These are phyloP conservation scores for Punica granatum DNA, from an alignment of 345 rosid species.

Conservation along the genomic window DNA sequence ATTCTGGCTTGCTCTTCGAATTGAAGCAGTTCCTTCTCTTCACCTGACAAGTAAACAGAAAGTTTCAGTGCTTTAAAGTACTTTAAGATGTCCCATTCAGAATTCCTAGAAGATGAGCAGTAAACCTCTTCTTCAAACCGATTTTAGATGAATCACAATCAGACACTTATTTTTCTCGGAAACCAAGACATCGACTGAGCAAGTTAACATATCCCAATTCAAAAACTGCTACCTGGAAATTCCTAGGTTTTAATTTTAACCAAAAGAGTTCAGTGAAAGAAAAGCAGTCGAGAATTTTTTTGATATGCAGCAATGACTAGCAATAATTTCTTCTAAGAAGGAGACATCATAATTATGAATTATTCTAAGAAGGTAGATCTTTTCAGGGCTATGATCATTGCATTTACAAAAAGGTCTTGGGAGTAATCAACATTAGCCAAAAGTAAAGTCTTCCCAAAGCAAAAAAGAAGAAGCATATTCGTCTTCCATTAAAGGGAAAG, in stretches of 20 bases:
- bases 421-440: not conserved
- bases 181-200: not conserved
- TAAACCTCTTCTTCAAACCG: too few relatives aligned
- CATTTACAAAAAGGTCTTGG: not conserved
- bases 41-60: constrained; percentile 1
- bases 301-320: not conserved
- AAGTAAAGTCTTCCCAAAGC: not conserved
- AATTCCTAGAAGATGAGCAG: too few relatives aligned
- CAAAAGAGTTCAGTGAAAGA: not conserved
- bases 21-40: constrained; percentile 3
- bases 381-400: not conserved
- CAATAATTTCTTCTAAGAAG: not conserved
- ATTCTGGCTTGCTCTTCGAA: not conserved
- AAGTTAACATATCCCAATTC: not conserved
- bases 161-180: not conserved
- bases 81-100: not conserved
- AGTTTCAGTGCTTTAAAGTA: not conserved
- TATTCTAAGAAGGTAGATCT: not conserved
- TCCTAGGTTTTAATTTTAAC: not conserved
- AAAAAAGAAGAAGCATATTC: not conserved
- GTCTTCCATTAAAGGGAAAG: not conserved
- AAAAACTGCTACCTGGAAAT: not conserved
- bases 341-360: not conserved
- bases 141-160: too few relatives aligned
- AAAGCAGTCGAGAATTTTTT: not conserved